Evolutionary conservation across 257 asterid genomes (phyloP).

Genomic region (Agastache rugosa): DNA sequence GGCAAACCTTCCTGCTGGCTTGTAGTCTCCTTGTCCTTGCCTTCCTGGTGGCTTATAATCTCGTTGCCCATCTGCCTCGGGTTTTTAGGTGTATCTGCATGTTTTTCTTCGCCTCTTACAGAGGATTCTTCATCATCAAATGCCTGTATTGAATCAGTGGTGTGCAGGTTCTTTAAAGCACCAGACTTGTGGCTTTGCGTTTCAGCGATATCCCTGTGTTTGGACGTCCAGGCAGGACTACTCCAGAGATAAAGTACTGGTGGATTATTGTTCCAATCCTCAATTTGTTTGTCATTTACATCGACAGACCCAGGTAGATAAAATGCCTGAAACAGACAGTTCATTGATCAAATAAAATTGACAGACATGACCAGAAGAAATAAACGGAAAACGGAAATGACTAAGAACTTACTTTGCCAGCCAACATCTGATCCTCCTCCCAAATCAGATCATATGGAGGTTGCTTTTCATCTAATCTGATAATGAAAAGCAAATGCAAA

Average conservation of each 20-base stretch:
- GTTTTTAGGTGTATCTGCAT: conserved; percentile 38
- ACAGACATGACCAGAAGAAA: background rate
- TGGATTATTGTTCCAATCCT: conserved; percentile 73
- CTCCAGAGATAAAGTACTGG: conserved; percentile 93
- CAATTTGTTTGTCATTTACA: conserved; percentile 67
- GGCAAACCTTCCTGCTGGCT: conserved; percentile 29
- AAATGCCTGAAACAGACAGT: conserved; percentile 64
- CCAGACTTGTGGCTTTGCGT: conserved; percentile 59
- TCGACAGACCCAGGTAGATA: conserved; percentile 91
- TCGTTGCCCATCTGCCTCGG: conserved; percentile 35
- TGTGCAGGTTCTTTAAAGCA: conserved; percentile 30
- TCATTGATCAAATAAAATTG: background rate
- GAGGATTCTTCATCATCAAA: conserved; percentile 22
- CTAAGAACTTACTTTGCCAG: conserved; percentile 58
- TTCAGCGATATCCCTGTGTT: conserved; percentile 72
- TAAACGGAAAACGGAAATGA: conserved; percentile 13
- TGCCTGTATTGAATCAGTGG: conserved; percentile 31
- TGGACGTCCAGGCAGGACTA: conserved; percentile 61
- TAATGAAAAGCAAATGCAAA: conserved; percentile 25
- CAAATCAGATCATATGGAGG: conserved; percentile 72
- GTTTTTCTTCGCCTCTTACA: conserved; percentile 29
- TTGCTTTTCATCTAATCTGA: conserved; percentile 67
- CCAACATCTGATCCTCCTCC: conserved; percentile 47
- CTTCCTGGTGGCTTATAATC: conserved; percentile 35
- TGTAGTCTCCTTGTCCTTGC: conserved; percentile 29